phyloP scores from a whole-genome alignment of 2,329 filamentous ascomycete genomes.

The Chaetomium sp. region DNA sequence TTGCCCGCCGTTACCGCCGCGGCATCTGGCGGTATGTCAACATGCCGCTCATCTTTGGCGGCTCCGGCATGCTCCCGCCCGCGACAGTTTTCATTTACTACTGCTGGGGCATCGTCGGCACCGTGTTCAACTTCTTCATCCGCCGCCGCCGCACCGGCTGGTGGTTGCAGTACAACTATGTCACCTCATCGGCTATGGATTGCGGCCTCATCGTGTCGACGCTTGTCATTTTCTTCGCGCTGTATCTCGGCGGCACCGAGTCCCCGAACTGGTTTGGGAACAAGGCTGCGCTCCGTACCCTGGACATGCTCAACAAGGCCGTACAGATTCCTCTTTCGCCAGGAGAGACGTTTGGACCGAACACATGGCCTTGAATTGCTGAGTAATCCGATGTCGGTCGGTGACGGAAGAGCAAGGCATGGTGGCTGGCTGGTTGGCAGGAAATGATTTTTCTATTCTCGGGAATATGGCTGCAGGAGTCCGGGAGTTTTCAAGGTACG shows the following conservation, averaged over 20 bases:
- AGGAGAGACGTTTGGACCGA: conserved; percentile 47
- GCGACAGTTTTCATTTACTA: conserved; percentile 66
- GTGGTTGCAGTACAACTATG: conserved; percentile 76
- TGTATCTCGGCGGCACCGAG: conserved; percentile 52
- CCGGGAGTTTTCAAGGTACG: not conserved
- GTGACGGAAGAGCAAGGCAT: not conserved
- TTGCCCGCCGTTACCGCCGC: conserved; percentile 55
- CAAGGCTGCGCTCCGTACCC: conserved; percentile 38
- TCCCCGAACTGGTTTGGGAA: conserved; percentile 61
- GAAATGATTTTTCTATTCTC: not conserved
- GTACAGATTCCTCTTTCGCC: conserved; percentile 36
- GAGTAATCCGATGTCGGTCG: no score
- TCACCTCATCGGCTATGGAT: conserved; percentile 65
- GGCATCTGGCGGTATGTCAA: conserved; percentile 59
- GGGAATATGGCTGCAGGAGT: not conserved
- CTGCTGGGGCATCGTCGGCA: conserved; percentile 62
- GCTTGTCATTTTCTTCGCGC: conserved; percentile 62
- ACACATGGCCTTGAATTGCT: conserved; percentile 17
- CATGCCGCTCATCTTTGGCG: conserved; percentile 62
- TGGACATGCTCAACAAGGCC: conserved; percentile 40
- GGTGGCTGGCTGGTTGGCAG: not conserved
- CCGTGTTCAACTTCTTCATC: conserved; percentile 62
- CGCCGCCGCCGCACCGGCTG: conserved; percentile 59
- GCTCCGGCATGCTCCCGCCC: conserved; percentile 56
- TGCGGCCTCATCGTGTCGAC: conserved; percentile 60